Percentiles rank a stretch among this genome's conserved stretches.
phyloP scores from a whole-genome alignment of 805 yeast genomes.

The Barnettozyma salicaria region DNA sequence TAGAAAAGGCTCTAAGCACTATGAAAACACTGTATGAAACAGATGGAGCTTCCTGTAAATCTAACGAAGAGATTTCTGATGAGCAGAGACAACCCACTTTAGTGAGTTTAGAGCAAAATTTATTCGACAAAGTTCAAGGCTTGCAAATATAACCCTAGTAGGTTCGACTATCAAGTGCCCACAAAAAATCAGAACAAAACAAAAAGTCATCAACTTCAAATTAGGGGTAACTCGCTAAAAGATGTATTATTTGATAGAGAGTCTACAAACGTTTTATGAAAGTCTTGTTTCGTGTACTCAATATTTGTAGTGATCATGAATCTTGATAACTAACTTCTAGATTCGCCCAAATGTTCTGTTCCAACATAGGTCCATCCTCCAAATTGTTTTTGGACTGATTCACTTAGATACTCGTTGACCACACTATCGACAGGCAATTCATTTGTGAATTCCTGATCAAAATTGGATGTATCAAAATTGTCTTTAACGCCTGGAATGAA shows the following conservation, averaged over 20 bases:
- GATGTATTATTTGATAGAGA: too few relatives aligned
- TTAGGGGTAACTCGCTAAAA: too few relatives aligned
- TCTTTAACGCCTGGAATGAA: constrained; percentile 87
- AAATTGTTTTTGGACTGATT: constrained; percentile 94
- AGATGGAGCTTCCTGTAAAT: constrained; percentile 8
- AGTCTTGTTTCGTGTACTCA: too few relatives aligned
- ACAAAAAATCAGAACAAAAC: too few relatives aligned
- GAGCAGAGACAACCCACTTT: constrained; percentile 8
- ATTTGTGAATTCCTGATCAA: constrained; percentile 85
- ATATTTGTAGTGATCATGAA: too few relatives aligned
- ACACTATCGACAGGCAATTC: constrained; percentile 95
- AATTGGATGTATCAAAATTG: constrained; percentile 86
- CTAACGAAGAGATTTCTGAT: constrained; percentile 5
- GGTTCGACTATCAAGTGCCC: background rate
- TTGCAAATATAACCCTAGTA: constrained; percentile 2
- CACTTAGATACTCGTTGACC: constrained; percentile 86
- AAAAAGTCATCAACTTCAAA: too few relatives aligned
- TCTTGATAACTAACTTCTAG: constrained; percentile 1
- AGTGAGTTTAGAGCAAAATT: constrained; percentile 7
- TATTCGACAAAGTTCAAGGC: constrained; percentile 7
- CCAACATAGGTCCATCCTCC: constrained; percentile 99
- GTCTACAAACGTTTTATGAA: too few relatives aligned
- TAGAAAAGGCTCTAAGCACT: constrained; percentile 17
- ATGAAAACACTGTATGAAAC: constrained; percentile 11
- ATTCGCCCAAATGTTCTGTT: constrained; percentile 40